Evolutionary conservation across 176 grass and related monocot species (phyloP).

Genomic region (Puccinellia tenuiflora): DNA sequence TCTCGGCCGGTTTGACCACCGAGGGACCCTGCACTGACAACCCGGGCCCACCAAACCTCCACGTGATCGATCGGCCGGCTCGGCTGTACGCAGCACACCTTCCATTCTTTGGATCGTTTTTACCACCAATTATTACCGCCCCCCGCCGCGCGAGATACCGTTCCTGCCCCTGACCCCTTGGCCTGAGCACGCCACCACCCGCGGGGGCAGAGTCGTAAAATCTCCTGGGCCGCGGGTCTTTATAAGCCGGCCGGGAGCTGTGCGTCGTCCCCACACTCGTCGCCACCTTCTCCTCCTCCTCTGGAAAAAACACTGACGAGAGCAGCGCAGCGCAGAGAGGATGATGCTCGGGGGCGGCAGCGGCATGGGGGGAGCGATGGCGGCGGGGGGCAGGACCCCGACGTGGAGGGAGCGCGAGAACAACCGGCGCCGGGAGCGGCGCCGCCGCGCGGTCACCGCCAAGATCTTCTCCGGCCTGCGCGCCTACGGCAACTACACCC

Average conservation of each 20-base stretch:
- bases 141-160: neutral
- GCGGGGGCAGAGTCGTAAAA: neutral
- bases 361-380: neutral
- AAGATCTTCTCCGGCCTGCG: slow-evolving; percentile 93
- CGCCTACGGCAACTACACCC: slow-evolving; percentile 68
- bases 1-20: neutral
- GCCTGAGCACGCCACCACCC: accelerated
- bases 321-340: neutral
- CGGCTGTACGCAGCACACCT: neutral
- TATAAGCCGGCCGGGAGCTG: neutral
- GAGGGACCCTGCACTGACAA: neutral
- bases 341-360: neutral
- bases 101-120: neutral
- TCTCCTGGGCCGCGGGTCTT: neutral
- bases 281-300: neutral
- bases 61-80: neutral
- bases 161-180: neutral
- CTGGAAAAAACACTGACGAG: neutral
- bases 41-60: neutral
- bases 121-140: neutral
- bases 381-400: slow-evolving; percentile 24
- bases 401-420: slow-evolving; percentile 83
- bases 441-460: slow-evolving; percentile 79
- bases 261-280: neutral
- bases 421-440: slow-evolving; percentile 76